A percentile compares a stretch with the other conserved stretches of the same genome.
phyloP scores from a whole-genome alignment of 1,284 basidiomycete genomes.

The Ustanciosporium gigantosporum region DNA sequence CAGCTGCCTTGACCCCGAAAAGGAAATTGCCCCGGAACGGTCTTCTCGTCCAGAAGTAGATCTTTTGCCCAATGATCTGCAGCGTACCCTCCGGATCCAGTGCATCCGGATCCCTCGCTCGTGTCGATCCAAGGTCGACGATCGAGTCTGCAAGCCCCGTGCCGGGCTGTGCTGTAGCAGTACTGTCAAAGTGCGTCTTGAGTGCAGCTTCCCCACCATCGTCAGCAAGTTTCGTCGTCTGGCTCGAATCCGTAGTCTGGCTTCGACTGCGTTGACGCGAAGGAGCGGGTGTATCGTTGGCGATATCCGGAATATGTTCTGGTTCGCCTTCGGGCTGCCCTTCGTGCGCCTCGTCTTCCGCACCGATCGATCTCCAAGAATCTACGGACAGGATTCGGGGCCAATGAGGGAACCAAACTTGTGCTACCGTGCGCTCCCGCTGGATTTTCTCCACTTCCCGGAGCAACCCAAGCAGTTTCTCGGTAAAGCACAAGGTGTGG shows the following conservation, averaged over 20 bases:
- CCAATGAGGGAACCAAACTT: slow-evolving; percentile 72
- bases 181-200: not conserved
- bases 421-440: slow-evolving; percentile 64
- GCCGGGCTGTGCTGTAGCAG: no score
- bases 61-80: slow-evolving; percentile 41
- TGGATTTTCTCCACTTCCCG: slow-evolving; percentile 70
- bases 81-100: slow-evolving; percentile 66
- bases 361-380: slow-evolving; percentile 62
- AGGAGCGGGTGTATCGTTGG: slow-evolving; percentile 10
- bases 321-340: slow-evolving; percentile 32
- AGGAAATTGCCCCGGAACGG: slow-evolving; percentile 63
- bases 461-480: slow-evolving; percentile 63
- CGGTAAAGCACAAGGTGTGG: slow-evolving; percentile 34
- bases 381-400: slow-evolving; percentile 63
- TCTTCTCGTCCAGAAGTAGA: slow-evolving; percentile 20
- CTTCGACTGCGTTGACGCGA: slow-evolving; percentile 23
- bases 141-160: slow-evolving; percentile 8
- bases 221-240: not conserved
- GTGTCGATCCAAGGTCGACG: slow-evolving; percentile 64
- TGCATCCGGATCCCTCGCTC: slow-evolving; percentile 73
- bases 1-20: slow-evolving; percentile 78
- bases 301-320: slow-evolving; percentile 31
- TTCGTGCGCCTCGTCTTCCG: slow-evolving; percentile 6
- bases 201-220: not conserved
- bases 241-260: not conserved